These are phyloP conservation scores for Geotrichum phurueaensis DNA, from an alignment of 1,139 yeast genomes.

Conservation along the genomic window DNA sequence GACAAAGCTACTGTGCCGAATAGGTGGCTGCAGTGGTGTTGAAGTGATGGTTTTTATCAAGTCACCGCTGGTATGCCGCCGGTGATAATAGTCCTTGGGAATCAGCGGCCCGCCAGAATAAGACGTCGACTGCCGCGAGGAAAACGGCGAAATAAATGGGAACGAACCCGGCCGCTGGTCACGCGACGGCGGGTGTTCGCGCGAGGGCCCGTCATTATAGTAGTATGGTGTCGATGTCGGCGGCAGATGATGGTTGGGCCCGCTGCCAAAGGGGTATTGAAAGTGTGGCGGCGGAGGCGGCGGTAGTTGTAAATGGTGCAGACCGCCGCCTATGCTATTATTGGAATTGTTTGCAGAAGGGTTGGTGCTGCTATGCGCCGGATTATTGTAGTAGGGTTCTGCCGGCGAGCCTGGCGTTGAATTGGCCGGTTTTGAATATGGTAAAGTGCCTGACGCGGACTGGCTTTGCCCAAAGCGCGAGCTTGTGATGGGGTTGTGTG, in stretches of 20 bases:
- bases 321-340: neutral
- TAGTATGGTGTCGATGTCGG: neutral
- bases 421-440: neutral
- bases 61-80: constrained; percentile 17
- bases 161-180: constrained; percentile 31
- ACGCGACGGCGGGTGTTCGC: neutral
- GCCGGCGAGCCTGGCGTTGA: constrained; percentile 10
- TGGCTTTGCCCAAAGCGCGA: constrained; percentile 1
- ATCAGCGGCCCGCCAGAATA: constrained; percentile 9
- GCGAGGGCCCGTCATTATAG: neutral
- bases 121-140: constrained; percentile 7
- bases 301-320: neutral
- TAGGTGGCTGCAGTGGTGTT: constrained; percentile 4
- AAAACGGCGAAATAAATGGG: constrained; percentile 21
- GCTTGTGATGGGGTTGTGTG: constrained; percentile 10
- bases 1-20: constrained; percentile 14
- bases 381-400: constrained; percentile 1
- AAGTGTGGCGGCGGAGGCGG: constrained; percentile 5
- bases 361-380: neutral
- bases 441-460: constrained; percentile 1
- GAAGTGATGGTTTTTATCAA: neutral
- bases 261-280: constrained; percentile 4
- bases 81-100: constrained; percentile 15
- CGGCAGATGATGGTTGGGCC: constrained; percentile 7
- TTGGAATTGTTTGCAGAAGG: neutral